phyloP scores from a whole-genome alignment of 768 basidiomycete genomes.

The Epithele typhae region DNA sequence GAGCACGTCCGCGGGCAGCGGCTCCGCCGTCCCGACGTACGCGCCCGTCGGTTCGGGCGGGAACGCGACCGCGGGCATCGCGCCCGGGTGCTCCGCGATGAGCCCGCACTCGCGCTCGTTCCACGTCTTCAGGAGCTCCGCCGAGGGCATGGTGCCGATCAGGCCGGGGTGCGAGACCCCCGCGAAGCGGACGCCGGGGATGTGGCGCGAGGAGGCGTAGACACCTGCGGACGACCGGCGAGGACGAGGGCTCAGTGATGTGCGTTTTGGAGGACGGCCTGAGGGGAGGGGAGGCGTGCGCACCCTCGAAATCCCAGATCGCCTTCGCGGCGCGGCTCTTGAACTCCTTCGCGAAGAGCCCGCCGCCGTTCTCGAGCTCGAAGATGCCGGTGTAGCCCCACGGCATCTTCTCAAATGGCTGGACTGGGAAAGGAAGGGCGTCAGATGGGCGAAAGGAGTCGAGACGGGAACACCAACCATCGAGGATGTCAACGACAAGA shows the following conservation, averaged over 20 bases:
- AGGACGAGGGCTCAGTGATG: neutral
- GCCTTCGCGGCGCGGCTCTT: constrained; percentile 70
- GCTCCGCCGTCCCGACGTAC: constrained; percentile 66
- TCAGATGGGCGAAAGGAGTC: no score
- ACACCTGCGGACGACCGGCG: no score
- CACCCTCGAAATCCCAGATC: constrained; percentile 76
- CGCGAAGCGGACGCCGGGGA: constrained; percentile 76
- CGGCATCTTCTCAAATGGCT: constrained; percentile 69
- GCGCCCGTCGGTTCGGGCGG: constrained; percentile 55
- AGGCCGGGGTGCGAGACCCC: constrained; percentile 75
- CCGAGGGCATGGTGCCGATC: constrained; percentile 72
- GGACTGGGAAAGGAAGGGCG: no score
- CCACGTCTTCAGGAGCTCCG: constrained; percentile 70
- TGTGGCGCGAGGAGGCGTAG: constrained; percentile 70
- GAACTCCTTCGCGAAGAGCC: constrained; percentile 67
- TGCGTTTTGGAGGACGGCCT: constrained; percentile 21
- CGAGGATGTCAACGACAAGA: constrained; percentile 75
- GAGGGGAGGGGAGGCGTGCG: constrained; percentile 71
- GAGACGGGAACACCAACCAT: constrained; percentile 38
- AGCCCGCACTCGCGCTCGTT: constrained; percentile 66
- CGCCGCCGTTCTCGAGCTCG: constrained; percentile 69
- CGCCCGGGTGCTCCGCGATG: constrained; percentile 42
- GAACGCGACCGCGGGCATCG: constrained; percentile 64
- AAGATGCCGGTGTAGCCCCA: constrained; percentile 84
- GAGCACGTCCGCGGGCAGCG: constrained; percentile 33